phyloP scores from a whole-genome alignment of 306 rosid species.

The Citrullus amarus region DNA sequence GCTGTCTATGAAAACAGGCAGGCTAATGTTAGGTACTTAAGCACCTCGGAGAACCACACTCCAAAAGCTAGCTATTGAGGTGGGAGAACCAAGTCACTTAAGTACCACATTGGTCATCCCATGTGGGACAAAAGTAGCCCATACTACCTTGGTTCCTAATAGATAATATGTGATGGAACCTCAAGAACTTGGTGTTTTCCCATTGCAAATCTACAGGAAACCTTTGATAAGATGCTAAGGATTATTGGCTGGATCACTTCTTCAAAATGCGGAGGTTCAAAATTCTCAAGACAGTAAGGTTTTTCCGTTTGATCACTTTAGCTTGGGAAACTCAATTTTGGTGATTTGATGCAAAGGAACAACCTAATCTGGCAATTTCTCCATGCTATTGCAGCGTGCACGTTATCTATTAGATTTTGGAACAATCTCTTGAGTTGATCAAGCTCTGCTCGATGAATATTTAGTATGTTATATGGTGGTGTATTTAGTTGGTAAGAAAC shows the following conservation, averaged over 20 bases:
- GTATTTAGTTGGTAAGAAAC: not conserved
- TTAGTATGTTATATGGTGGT: not conserved
- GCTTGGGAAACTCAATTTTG: no score
- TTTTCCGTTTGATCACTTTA: no score
- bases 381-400: not conserved
- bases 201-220: not conserved
- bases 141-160: no score
- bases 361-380: no score
- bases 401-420: not conserved
- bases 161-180: not conserved
- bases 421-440: not conserved
- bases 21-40: no score
- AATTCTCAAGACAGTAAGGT: not conserved
- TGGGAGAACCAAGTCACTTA: no score
- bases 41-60: no score
- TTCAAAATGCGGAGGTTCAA: not conserved
- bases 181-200: not conserved
- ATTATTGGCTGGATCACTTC: not conserved
- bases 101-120: no score
- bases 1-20: not conserved
- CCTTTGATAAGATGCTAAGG: not conserved
- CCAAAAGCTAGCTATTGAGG: no score
- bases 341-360: no score
- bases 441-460: not conserved
- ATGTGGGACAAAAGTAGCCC: no score